These are phyloP conservation scores for Kluyveromyces marxianus DNA, from an alignment of 1,139 yeast species.

Conservation along the genomic window DNA sequence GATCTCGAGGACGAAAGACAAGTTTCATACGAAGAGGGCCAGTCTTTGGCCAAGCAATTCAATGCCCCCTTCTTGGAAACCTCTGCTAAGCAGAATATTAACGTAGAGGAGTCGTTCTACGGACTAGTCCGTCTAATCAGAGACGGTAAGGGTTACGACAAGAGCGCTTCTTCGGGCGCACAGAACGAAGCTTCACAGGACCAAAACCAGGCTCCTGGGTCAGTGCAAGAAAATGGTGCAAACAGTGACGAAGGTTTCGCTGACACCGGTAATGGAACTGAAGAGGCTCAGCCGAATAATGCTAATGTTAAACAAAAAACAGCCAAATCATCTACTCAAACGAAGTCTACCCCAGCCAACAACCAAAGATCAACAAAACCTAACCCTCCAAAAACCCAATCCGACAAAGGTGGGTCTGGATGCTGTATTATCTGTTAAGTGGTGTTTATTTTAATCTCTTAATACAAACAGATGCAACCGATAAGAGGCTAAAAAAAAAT, in stretches of 20 bases:
- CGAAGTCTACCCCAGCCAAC: neutral
- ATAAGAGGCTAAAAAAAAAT: neutral
- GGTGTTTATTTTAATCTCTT: neutral
- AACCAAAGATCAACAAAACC: neutral
- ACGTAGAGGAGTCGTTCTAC: constrained; percentile 88
- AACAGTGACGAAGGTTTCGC: neutral
- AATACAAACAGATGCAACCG: neutral
- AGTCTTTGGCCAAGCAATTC: constrained; percentile 63
- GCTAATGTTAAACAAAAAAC: neutral
- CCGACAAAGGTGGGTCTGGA: constrained; percentile 1
- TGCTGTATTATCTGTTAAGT: constrained; percentile 4
- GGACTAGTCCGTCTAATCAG: constrained; percentile 63
- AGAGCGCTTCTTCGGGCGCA: too few relatives aligned
- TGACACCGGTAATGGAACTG: neutral
- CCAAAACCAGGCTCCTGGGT: neutral
- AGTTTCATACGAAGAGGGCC: constrained; percentile 76
- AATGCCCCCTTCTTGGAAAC: constrained; percentile 85
- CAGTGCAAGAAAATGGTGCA: neutral
- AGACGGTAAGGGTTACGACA: constrained; percentile 32
- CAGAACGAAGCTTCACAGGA: too few relatives aligned
- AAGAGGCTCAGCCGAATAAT: neutral
- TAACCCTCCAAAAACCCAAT: neutral
- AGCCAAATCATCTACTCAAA: neutral
- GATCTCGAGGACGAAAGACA: constrained; percentile 79
- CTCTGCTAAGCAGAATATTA: constrained; percentile 85